Evolutionary conservation across 331 rosid species (phyloP), one percentile per base, ranked within the genome.

Genomic region (Pyracantha coccinea): DNA sequence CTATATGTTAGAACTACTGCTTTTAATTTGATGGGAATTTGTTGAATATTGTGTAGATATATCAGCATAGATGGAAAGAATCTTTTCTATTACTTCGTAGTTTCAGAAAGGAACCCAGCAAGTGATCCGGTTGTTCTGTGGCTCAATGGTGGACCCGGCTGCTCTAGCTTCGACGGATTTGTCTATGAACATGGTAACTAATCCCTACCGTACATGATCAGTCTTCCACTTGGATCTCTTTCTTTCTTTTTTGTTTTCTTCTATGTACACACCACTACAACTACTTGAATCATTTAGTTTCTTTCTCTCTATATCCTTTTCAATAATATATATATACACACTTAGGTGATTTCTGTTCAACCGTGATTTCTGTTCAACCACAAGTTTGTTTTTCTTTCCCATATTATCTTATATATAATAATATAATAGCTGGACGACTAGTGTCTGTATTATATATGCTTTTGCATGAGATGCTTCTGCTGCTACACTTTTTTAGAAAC

Each of bases 81-180:
- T 59, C 80, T 86, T 28, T 86, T 81, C 75, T 86, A 84, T 72
- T 86, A 86, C 71, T 86, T 86, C 2, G 90, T 84, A 12, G 75
- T 20, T 13, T 86, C 90, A 3, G 86, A 86, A 45, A 61, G 81
- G 61, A 77, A 29, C 62, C 86, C 86, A 27, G 58, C 29, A 28
- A 75, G 31, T 20, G 90, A 86, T 77, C 83, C 90, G 1, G 83
- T 86, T 62, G 86, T 86, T 58, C 55, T 86, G 59, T 86, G 90
- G 90, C 83, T 86, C 55, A 86, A 86, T 60, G 90, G 90, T 21
- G 90, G 88, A 63, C 88, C 90, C 21, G 90, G 88, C 2, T 86
- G 90, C 78, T 86, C 90, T 19, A 86, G 90, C 80, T 81, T 86
- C 41, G 88, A 86, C 15, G 90, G 81, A 29, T 86, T 86, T 66